phyloP scores from a whole-genome alignment of 176 grass and related monocot species.

The Olyra latifolia region DNA sequence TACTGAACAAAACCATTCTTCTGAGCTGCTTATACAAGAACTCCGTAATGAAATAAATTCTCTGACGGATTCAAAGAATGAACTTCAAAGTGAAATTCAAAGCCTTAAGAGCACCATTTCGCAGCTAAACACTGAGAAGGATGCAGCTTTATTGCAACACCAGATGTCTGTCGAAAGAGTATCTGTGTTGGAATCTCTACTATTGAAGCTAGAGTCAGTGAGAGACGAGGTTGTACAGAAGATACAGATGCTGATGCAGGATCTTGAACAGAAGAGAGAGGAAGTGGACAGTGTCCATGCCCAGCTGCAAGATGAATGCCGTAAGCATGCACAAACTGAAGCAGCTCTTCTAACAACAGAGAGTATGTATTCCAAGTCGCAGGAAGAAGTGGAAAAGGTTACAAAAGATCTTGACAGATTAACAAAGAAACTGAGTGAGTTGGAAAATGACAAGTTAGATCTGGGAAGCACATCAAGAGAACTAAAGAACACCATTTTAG shows the following conservation, averaged over 20 bases:
- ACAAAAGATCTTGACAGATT: conserved; percentile 36
- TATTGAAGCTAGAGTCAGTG: conserved; percentile 44
- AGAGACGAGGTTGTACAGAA: conserved; percentile 46
- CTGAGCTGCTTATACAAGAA: conserved; percentile 50
- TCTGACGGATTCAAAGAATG: conserved; percentile 55
- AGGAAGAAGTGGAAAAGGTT: conserved; percentile 40
- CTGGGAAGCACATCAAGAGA: conserved; percentile 42
- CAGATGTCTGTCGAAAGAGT: conserved; percentile 38
- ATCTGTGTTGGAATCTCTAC: conserved; percentile 32
- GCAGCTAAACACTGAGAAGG: conserved; percentile 41
- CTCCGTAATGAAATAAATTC: conserved; percentile 43
- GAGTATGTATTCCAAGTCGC: conserved; percentile 41
- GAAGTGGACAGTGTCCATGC: conserved; percentile 32
- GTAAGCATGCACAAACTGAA: conserved; percentile 46
- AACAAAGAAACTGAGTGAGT: conserved; percentile 26
- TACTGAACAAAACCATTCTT: conserved; percentile 64
- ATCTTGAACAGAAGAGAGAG: conserved; percentile 45
- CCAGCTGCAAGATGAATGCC: conserved; percentile 45
- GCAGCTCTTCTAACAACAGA: conserved; percentile 40
- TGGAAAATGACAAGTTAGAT: conserved; percentile 45
- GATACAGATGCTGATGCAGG: conserved; percentile 44
- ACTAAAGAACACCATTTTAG: conserved; percentile 40
- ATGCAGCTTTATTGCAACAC: conserved; percentile 39
- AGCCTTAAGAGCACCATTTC: conserved; percentile 46
- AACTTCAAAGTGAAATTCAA: conserved; percentile 62